Evolutionary conservation across 2,329 filamentous ascomycete genomes (phyloP), one percentile per base, ranked within the genome.

Genomic region (Calonectria pseudoturangicola): DNA sequence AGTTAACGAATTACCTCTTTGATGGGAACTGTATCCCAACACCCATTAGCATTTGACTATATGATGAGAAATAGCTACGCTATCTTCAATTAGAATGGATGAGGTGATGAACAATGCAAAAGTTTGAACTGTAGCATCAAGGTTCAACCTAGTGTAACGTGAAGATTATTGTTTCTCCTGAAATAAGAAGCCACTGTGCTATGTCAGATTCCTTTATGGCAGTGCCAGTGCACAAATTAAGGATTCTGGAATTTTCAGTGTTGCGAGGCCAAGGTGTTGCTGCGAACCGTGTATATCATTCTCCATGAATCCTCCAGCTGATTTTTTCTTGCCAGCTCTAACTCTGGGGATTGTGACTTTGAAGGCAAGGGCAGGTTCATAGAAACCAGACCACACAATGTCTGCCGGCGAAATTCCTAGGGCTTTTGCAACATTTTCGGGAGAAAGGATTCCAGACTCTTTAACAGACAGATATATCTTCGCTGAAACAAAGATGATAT

Each of bases 361-460:
- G 78, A 85, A 89, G 0, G 87, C 86, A 66, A 84, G 75, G 0
- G 87, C 88, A 1, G 84, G 85, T 1, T 88, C 86, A 68, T 85
- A 89, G 73, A 83, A 86, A 0, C 84, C 84, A 36, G 78, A 77
- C 83, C 83, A 86, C 0, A 85, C 62, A 7, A 86, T 80, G 0
- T 85, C 80, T 1, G 78, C 63, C 8, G 73, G 51, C 0, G 60
- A 1, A 2, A 85, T 60, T 0, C 75, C 75, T 1, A 85, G 84
- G 66, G 73, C 56, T 0, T 66, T 65, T 2, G 78, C 70, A 1
- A 79, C 65, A 4, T 69, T 78, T 1, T 39, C 30, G 0, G 60
- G 1, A 0, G 76, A 72, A 7, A 80, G 76, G 0, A 80, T 18
- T 0, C 28, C 36, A 0, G 77, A 76, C 0, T 62, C 8, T 18